These are phyloP conservation scores for Wickerhamiella hasegawae DNA, from an alignment of 805 yeast species.

Conservation along the genomic window DNA sequence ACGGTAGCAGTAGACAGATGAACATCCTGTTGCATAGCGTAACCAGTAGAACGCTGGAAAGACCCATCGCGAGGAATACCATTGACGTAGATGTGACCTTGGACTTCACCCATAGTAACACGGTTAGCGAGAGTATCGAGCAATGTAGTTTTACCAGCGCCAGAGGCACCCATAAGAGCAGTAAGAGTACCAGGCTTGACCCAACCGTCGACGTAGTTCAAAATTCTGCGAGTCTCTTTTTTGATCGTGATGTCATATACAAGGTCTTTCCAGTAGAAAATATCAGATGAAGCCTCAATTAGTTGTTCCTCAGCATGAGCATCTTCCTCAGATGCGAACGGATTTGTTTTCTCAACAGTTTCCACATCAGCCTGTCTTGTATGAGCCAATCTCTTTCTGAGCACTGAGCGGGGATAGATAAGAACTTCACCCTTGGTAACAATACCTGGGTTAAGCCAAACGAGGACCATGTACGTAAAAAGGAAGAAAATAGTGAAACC, in stretches of 20 bases:
- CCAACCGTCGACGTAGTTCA: constrained; percentile 47
- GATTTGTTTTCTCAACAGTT: constrained; percentile 12
- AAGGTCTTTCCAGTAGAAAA: constrained; percentile 48
- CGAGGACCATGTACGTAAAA: constrained; percentile 21
- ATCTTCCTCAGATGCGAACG: constrained; percentile 12
- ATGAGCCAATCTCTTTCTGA: constrained; percentile 9
- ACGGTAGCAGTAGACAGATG: constrained; percentile 57
- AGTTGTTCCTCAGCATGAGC: constrained; percentile 15
- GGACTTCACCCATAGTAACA: constrained; percentile 50
- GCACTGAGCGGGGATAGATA: constrained; percentile 14
- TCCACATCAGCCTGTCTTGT: no score
- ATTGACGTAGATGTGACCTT: constrained; percentile 59
- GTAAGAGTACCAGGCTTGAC: constrained; percentile 71
- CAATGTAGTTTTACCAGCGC: constrained; percentile 75
- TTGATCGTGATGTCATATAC: constrained; percentile 36
- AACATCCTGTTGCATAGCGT: constrained; percentile 68
- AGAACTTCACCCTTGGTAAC: constrained; percentile 21
- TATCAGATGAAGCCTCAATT: constrained; percentile 27
- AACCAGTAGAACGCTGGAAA: constrained; percentile 65
- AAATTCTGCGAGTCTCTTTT: constrained; percentile 23
- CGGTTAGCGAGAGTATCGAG: constrained; percentile 60
- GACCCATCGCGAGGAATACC: constrained; percentile 47
- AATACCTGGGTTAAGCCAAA: constrained; percentile 18
- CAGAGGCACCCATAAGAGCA: constrained; percentile 75
- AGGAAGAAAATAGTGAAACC: constrained; percentile 32